Evolutionary conservation across 1,284 basidiomycete species (phyloP).

Genomic region (Tylopilus sp.): DNA sequence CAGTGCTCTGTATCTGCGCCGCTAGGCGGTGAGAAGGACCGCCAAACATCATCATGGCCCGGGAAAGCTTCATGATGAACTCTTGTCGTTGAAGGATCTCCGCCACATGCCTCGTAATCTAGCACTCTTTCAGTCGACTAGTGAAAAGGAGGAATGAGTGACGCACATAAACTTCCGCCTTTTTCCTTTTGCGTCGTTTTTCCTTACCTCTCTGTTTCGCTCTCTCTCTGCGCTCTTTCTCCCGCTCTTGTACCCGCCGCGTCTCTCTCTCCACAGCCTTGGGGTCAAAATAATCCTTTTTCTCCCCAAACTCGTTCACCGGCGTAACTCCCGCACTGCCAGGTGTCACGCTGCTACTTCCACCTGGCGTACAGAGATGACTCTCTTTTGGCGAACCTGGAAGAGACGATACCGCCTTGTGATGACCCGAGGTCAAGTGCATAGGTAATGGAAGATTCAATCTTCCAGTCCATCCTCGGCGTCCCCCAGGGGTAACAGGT

Average conservation of each 20-base stretch:
- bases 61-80: slow-evolving; percentile 90
- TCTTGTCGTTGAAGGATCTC: slow-evolving; percentile 90
- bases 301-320: slow-evolving; percentile 29
- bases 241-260: slow-evolving; percentile 27
- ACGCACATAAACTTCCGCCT: slow-evolving; percentile 82
- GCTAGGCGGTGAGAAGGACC: slow-evolving; percentile 92
- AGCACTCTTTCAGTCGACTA: slow-evolving; percentile 8
- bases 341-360: slow-evolving; percentile 31
- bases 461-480: slow-evolving; percentile 38
- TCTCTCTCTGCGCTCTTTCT: slow-evolving; percentile 47
- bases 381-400: slow-evolving; percentile 28
- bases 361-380: slow-evolving; percentile 16
- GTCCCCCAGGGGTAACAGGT: slow-evolving; percentile 14
- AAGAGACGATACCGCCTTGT: slow-evolving; percentile 20
- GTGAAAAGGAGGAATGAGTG: slow-evolving; percentile 1
- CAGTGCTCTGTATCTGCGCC: slow-evolving; percentile 89
- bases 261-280: slow-evolving; percentile 32
- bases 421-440: slow-evolving; percentile 22
- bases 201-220: slow-evolving; percentile 56
- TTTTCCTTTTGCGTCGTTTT: slow-evolving; percentile 74
- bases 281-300: slow-evolving; percentile 40
- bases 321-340: slow-evolving; percentile 29
- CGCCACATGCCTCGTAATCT: slow-evolving; percentile 93
- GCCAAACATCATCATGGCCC: slow-evolving; percentile 96
- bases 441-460: slow-evolving; percentile 38